These are phyloP conservation scores for Cinchona pubescens DNA, from an alignment of 257 asterid species.

Conservation along the genomic window DNA sequence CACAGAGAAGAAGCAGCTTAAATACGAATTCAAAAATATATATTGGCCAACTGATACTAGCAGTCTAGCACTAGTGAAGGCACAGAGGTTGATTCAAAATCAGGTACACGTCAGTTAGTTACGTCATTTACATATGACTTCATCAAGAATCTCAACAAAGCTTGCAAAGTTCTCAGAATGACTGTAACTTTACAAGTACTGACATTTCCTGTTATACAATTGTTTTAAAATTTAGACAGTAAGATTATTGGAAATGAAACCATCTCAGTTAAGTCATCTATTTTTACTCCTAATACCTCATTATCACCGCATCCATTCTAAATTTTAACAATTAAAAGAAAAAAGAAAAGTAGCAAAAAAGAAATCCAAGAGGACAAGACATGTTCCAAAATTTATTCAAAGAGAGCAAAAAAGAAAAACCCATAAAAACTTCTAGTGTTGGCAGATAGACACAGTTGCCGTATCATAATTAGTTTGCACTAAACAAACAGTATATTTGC, in stretches of 20 bases:
- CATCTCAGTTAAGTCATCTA: background rate
- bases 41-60: background rate
- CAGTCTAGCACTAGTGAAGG: background rate
- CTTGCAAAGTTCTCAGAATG: background rate
- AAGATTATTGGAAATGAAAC: background rate
- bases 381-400: background rate
- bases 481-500: background rate
- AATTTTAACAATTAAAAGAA: background rate
- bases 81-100: background rate
- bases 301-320: background rate
- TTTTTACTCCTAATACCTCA: background rate
- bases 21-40: background rate
- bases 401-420: background rate
- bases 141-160: background rate
- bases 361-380: background rate
- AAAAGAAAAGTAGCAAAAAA: background rate
- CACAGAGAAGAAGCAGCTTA: background rate
- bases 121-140: background rate
- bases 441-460: background rate
- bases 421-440: background rate
- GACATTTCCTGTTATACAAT: background rate
- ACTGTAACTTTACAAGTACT: background rate
- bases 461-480: background rate
- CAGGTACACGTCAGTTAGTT: background rate
- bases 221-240: background rate